A percentile compares a stretch with the other conserved stretches of the same genome.
Conservation (phyloP, 1,139 yeast species). For the Kazachstania sp. region DNA sequence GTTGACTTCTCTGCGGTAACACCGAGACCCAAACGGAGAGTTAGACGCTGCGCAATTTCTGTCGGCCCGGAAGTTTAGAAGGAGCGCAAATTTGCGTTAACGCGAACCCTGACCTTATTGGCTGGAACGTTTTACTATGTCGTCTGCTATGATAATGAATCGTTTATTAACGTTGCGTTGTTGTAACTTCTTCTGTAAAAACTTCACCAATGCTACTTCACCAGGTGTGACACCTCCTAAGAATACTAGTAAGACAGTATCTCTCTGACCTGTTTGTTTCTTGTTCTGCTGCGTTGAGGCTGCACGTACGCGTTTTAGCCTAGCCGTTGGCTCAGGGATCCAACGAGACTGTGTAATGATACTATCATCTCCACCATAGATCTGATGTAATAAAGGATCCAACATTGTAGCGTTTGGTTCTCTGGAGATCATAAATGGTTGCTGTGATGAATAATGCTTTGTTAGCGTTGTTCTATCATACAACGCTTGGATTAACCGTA, state of each 20-base stretch:
- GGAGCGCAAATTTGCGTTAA: no score
- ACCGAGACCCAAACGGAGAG: no score
- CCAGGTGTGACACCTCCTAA: constrained; percentile 31
- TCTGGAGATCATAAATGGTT: constrained; percentile 26
- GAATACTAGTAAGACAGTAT: constrained; percentile 24
- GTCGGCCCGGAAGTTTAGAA: no score
- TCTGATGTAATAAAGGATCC: constrained; percentile 19
- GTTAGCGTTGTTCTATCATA: constrained; percentile 25
- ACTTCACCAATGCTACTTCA: constrained; percentile 27
- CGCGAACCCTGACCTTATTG: background rate
- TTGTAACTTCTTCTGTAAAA: constrained; percentile 18
- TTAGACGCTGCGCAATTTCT: no score
- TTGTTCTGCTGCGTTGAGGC: background rate
- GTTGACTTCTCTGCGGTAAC: constrained; percentile 1
- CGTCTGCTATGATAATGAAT: constrained; percentile 26
- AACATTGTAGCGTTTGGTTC: constrained; percentile 19
- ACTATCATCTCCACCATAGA: constrained; percentile 15
- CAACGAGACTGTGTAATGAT: constrained; percentile 16
- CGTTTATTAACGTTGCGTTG: constrained; percentile 22
- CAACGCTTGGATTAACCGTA: constrained; percentile 24
- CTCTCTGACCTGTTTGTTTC: constrained; percentile 6
- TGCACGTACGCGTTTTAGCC: constrained; percentile 3
- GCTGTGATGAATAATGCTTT: constrained; percentile 23
- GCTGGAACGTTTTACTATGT: constrained; percentile 9
- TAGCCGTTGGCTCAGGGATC: constrained; percentile 20